Base-by-base conservation (phyloP, 2,329 filamentous ascomycete genomes). In the Aspergillus sp. region DNA sequence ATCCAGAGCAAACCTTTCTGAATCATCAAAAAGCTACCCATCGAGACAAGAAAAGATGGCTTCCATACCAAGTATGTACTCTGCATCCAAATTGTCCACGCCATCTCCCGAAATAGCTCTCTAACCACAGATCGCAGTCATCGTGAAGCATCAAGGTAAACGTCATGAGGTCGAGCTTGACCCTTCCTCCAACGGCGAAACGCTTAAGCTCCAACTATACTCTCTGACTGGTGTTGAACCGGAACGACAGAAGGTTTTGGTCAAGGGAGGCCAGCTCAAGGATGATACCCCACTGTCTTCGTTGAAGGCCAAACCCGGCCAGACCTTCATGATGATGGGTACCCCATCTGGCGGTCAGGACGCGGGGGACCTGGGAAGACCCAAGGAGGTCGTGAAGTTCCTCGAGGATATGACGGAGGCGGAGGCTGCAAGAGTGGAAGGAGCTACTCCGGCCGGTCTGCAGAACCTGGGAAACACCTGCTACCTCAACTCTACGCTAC, bases 391-490 rank as follows among this genome's bases (percentile, higher is more conserved):
- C 61, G 81, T 92, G 66, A 94, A 89, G 73, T 99, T 99, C 65
- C 76, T 96, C 58, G 94, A 99, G 74, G 94, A 99, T 71, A 97
- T 99, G 93, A 95, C 90, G 21, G 92, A 96, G 70, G 92, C 91
- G 25, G 93, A 97, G 72, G 84, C 86, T 48, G 93, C 94, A 19
- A 86, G 86, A 71, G 84, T 88, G 68, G 88, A 87, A 54, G 91
- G 90, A 53, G 92, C 92, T 45, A 93, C 83, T 43, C 94, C 95
- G 1, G 88, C 92, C 52, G 94, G 94, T 44, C 78, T 99, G 56
- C 83, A 88, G 70, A 99, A 99, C 68, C 78, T 97, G 56, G 94
- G 95, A 63, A 99, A 99, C 74, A 99, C 95, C 3, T 99, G 94
- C 78, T 99, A 99, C 71, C 86, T 97, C 66, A 99, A 99, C 79